These are phyloP conservation scores for Triadica sebifera DNA, from an alignment of 345 rosid genomes.

Conservation along the genomic window DNA sequence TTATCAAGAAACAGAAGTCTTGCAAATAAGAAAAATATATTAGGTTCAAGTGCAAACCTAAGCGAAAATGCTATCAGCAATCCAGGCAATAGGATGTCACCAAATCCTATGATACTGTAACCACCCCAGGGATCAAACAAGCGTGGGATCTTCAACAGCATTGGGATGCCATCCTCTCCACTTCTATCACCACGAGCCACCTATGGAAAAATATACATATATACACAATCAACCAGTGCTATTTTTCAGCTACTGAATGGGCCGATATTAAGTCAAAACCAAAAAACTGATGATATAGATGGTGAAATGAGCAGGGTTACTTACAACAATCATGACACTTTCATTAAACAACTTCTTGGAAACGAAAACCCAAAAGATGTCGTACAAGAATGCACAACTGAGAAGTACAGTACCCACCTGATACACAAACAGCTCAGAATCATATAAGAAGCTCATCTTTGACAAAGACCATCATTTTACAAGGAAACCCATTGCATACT, in stretches of 20 bases:
- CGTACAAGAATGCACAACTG: conserved; percentile 92
- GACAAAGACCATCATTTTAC: background rate
- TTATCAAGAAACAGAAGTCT: too few species aligned
- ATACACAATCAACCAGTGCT: conserved; percentile 10
- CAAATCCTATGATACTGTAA: conserved; percentile 94
- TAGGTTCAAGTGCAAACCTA: conserved; percentile 45
- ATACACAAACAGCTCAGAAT: conserved; percentile 19
- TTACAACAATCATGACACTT: conserved; percentile 99
- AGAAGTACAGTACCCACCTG: conserved; percentile 98
- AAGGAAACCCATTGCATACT: background rate
- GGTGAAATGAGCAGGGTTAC: conserved; percentile 28
- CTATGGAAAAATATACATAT: conserved; percentile 33
- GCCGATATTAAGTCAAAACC: background rate
- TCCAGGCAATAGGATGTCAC: conserved; percentile 97
- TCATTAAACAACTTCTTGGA: conserved; percentile 92
- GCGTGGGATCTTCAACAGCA: conserved; percentile 94
- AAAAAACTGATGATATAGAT: background rate
- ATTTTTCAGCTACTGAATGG: conserved; percentile 10
- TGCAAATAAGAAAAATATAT: background rate
- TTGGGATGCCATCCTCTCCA: conserved; percentile 97
- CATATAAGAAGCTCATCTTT: conserved; percentile 13
- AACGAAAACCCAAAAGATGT: conserved; percentile 97
- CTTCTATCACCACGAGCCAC: conserved; percentile 97
- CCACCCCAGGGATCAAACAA: conserved; percentile 99
- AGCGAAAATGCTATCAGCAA: conserved; percentile 85